Base-by-base conservation (phyloP, 345 rosid species). In the Arabidopsis arenosa region DNA sequence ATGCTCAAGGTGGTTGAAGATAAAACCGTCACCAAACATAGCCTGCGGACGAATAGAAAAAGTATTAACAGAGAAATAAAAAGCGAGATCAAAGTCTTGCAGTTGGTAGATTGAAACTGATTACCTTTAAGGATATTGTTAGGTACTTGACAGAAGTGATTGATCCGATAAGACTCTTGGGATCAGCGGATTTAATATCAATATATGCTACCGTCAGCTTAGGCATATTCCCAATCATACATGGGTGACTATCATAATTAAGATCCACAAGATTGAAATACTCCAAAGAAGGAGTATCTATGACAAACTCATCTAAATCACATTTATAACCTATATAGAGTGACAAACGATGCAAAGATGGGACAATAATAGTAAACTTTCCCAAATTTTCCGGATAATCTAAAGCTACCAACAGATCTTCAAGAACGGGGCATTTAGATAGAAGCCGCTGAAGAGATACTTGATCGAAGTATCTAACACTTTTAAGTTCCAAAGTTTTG, bases 211-310 rank as follows among this genome's bases (percentile, higher is more conserved):
- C 52, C 21, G 3, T 6, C 4, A 47, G 52, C 52, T 47, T n/a
- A 47, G 52, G 52, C 52, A 47, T 47, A n/a, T 47, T 47, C 52
- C n/a, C 17, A n/a, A 47, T 47, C 52, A 5, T 0, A 47, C 9
- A 6, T 3, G 17, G 7, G 18, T 15, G 52, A 6, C 3, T 2
- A n/a, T 6, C 30, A 28, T 28, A 28, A 28, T 28, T 47, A 17
- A 3, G 12, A 45, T 45, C 51, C 21, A 2, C 21, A 47, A 47
- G 21, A n/a, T 47, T 47, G 52, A 47, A 5, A 47, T 47, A 47
- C 52, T 47, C 7, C 9, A 47, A 47, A 47, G 52, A 47, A 47
- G 52, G 52, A n/a, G 52, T n/a, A 47, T n/a, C 52, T n/a, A 47
- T 47, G 9, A n/a, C 52, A 47, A n/a, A 47, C 21, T 14, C 52